These are phyloP conservation scores for Beauveria pseudobassiana DNA, from an alignment of 2,329 filamentous ascomycete species.

Conservation along the genomic window DNA sequence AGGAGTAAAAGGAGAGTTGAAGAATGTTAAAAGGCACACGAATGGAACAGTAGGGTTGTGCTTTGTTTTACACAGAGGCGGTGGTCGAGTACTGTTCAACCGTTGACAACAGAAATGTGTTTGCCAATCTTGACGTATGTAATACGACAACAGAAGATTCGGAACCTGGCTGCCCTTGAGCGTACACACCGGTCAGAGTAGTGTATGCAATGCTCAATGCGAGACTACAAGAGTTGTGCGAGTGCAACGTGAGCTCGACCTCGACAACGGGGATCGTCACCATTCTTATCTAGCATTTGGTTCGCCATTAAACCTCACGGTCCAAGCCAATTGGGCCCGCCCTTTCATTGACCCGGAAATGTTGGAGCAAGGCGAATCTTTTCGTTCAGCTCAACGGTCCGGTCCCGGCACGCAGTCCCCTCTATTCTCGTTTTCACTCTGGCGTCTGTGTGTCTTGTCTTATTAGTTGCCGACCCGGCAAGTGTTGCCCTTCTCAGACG, in stretches of 20 bases:
- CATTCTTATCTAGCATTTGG: not conserved
- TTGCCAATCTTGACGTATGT: not conserved
- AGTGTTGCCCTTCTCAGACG: too few species aligned
- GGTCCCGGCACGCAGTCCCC: too few species aligned
- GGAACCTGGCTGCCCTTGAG: not conserved
- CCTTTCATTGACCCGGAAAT: too few species aligned
- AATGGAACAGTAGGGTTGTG: too few species aligned
- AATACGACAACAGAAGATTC: not conserved
- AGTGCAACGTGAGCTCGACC: not conserved
- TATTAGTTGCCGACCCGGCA: too few species aligned
- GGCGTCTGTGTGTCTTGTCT: too few species aligned
- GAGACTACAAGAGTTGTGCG: not conserved
- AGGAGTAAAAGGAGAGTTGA: not conserved
- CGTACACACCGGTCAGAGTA: not conserved
- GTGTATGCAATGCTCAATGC: not conserved
- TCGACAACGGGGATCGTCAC: not conserved
- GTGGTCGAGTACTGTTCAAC: not conserved
- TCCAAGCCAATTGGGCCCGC: not conserved
- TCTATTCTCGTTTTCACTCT: too few species aligned
- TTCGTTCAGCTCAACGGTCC: not conserved
- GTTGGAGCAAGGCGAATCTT: not conserved
- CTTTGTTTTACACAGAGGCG: not conserved
- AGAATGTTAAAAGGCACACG: not conserved
- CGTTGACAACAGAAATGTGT: not conserved
- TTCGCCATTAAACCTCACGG: not conserved